Base-by-base conservation (phyloP, 495 filamentous ascomycete genomes). In the Podospora tetraspora region DNA sequence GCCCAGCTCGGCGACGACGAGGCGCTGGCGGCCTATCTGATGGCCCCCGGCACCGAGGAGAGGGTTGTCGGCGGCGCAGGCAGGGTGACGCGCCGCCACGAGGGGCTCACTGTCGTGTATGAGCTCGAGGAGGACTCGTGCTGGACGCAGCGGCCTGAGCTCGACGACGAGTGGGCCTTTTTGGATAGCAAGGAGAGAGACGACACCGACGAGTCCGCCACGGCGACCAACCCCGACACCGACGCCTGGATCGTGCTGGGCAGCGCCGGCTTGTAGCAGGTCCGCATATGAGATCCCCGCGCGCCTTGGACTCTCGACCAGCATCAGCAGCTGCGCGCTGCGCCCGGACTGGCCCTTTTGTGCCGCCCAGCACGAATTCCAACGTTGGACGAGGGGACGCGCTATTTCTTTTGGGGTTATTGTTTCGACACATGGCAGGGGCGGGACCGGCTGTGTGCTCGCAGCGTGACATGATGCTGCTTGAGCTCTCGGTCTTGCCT, bases 221-320 rank as follows among this genome's bases (percentile, higher is more conserved):
- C 63, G 16, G 30, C 52, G 23, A 30, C 23, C n/a, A 22, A 19
- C 30, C 22, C 21, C 58, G 57, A 61, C 58, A 56, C 29, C 27
- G 71, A 70, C 60, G n/a, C 61, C 10, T 72, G 69, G 27, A 71
- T 82, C 5, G 71, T 81, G 72, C 74, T 83, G 72, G 77, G 76
- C 62, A 67, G 37, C 62, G 79, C 79, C 76, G 81, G 78, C 80
- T 82, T 74, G 80, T 77, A 83, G 74, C 81, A 83, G 78, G 76
- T 83, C 79, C 78, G 76, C 79, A 69, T 34, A 74, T 66, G 75
- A 73, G 75, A 70, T 70, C 73, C 76, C 74, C 68, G 77, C 74
- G 71, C 52, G 77, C 76, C 78, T 66, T 67, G 74, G 71, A 71
- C 59, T 73, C 73, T 75, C 75, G 77, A 74, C 68, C 58, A 29